Evolutionary conservation across 2,329 filamentous ascomycete species (phyloP).

Genomic region (Apiospora aurea): DNA sequence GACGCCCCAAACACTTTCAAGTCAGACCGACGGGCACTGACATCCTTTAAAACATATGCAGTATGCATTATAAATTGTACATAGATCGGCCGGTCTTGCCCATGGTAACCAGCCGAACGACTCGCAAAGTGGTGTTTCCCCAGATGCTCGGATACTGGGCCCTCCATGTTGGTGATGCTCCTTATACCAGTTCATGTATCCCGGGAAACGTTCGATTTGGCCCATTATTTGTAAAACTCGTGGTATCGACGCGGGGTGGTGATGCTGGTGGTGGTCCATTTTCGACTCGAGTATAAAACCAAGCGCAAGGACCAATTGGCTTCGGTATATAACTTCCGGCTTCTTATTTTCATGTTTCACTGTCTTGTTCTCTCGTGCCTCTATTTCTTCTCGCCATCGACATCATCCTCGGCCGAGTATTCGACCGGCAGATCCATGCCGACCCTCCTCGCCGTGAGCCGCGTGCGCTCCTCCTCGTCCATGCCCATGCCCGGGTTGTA

Average conservation of each 20-base stretch:
- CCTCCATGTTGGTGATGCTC: background rate
- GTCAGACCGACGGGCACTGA: too few species aligned
- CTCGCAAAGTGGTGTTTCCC: background rate
- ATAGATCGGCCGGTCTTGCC: background rate
- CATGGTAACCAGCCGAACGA: background rate
- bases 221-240: background rate
- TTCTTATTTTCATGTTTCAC: background rate
- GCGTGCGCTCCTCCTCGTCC: conserved; percentile 83
- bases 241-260: background rate
- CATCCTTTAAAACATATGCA: too few species aligned
- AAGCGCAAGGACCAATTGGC: background rate
- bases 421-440: conserved; percentile 87
- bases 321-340: background rate
- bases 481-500: conserved; percentile 95
- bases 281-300: background rate
- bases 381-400: background rate
- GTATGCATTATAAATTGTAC: background rate
- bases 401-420: conserved; percentile 41
- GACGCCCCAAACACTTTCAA: background rate
- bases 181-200: background rate
- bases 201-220: too few species aligned
- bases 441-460: conserved; percentile 84
- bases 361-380: background rate
- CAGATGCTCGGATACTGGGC: background rate
- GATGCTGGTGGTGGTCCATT: background rate